Percentiles rank a stretch among this genome's conserved stretches.
Evolutionary conservation across 345 rosid genomes (phyloP).

Genomic region (Garcia nutans): DNA sequence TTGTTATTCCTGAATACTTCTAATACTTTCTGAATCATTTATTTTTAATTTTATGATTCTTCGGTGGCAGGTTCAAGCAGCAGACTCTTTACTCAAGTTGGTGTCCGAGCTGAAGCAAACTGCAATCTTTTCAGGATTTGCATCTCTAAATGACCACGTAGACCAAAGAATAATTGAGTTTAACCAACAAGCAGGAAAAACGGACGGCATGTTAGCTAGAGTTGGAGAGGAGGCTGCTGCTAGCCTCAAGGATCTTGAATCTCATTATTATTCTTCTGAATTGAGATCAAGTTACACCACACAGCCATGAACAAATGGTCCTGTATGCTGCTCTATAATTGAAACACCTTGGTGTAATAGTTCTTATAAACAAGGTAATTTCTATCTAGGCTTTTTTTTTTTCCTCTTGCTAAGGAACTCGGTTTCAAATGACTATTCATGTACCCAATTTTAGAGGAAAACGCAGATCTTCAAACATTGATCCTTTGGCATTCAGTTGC

Average conservation of each 20-base stretch:
- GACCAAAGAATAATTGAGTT: conserved; percentile 73
- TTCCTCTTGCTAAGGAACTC: not conserved
- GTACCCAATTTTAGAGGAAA: not conserved
- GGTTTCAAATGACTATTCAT: not conserved
- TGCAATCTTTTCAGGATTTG: conserved; percentile 83
- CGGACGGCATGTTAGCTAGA: conserved; percentile 60
- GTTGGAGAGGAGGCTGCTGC: conserved; percentile 86
- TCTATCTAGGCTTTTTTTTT: not conserved
- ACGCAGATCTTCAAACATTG: too few species aligned
- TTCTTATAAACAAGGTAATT: not conserved
- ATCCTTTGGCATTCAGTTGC: too few species aligned
- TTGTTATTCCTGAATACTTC: not conserved
- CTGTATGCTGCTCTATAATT: not conserved
- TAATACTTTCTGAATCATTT: not conserved
- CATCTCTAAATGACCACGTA: conserved; percentile 85
- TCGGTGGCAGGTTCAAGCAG: conserved; percentile 71
- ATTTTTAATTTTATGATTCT: conserved; percentile 2
- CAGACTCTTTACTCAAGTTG: conserved; percentile 78
- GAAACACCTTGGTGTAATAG: not conserved
- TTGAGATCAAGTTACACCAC: conserved; percentile 32
- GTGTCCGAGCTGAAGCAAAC: conserved; percentile 90
- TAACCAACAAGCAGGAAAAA: conserved; percentile 57
- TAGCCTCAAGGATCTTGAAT: conserved; percentile 78
- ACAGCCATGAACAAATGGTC: not conserved
- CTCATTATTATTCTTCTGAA: conserved; percentile 73